These are phyloP conservation scores for Zymoseptoria tritici DNA, from an alignment of 2,329 filamentous ascomycete species.

Conservation along the genomic window DNA sequence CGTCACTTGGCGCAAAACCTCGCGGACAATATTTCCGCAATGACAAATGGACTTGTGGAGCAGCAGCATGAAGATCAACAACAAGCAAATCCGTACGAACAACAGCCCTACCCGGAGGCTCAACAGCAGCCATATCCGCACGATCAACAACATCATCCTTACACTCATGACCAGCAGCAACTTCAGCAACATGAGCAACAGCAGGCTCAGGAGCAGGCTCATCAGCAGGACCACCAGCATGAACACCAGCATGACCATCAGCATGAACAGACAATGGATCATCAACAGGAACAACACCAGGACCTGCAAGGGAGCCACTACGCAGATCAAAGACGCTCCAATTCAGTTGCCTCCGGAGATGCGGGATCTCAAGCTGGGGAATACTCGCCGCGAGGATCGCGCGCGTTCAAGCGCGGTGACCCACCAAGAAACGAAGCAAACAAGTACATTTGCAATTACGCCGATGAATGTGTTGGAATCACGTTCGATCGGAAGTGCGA, in stretches of 20 bases:
- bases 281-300: background rate
- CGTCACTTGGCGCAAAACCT: background rate
- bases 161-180: background rate
- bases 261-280: background rate
- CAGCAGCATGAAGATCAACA: background rate
- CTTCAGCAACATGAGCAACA: too few species aligned
- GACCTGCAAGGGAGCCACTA: background rate
- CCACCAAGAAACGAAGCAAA: slow-evolving; percentile 59
- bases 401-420: slow-evolving; percentile 34
- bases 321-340: background rate
- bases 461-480: slow-evolving; percentile 60
- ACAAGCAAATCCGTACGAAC: background rate
- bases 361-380: slow-evolving; percentile 3
- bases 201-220: too few species aligned
- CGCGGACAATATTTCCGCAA: background rate
- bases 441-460: slow-evolving; percentile 66
- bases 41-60: background rate
- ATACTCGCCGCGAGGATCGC: slow-evolving; percentile 17
- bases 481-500: slow-evolving; percentile 80
- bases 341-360: background rate
- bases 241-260: background rate
- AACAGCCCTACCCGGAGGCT: background rate
- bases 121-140: background rate
- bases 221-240: background rate
- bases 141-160: background rate